Conservation (phyloP, 1,284 basidiomycete species). For the Leccinum subrobustum region DNA sequence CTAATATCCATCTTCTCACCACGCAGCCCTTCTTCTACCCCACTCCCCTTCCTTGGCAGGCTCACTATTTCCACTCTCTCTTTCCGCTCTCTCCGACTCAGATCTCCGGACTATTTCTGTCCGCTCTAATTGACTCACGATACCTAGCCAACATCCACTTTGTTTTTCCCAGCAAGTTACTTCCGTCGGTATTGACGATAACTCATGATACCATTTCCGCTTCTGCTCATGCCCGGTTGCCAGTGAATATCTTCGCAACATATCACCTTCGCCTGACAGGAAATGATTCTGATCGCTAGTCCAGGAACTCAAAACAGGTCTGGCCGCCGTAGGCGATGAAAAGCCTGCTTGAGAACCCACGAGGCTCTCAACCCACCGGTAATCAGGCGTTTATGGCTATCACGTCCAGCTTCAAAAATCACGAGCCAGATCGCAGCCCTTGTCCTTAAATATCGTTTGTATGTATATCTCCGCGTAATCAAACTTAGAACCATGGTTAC, state of each 20-base stretch:
- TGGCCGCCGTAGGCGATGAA: slow-evolving; percentile 11
- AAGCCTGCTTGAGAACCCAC: slow-evolving; percentile 10
- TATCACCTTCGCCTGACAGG: background rate
- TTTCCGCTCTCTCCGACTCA: slow-evolving; percentile 15
- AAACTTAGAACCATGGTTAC: background rate
- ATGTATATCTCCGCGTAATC: background rate
- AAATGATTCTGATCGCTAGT: background rate
- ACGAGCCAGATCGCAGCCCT: slow-evolving; percentile 7
- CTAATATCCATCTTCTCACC: slow-evolving; percentile 17
- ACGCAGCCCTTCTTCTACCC: slow-evolving; percentile 11
- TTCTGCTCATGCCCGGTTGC: background rate
- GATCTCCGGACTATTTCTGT: slow-evolving; percentile 16
- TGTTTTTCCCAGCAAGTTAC: background rate
- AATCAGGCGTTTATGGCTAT: slow-evolving; percentile 1
- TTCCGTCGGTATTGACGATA: background rate
- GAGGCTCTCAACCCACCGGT: background rate
- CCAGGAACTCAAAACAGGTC: background rate
- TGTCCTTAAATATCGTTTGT: background rate
- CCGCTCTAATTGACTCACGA: slow-evolving; percentile 13
- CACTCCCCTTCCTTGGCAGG: slow-evolving; percentile 11
- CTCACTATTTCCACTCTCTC: slow-evolving; percentile 14
- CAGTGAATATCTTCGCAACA: background rate
- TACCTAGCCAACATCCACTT: background rate
- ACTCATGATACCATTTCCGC: background rate
- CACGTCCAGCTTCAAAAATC: slow-evolving; percentile 15